phyloP scores from a whole-genome alignment of 495 filamentous ascomycete species.

The Penicillium samsonianum region DNA sequence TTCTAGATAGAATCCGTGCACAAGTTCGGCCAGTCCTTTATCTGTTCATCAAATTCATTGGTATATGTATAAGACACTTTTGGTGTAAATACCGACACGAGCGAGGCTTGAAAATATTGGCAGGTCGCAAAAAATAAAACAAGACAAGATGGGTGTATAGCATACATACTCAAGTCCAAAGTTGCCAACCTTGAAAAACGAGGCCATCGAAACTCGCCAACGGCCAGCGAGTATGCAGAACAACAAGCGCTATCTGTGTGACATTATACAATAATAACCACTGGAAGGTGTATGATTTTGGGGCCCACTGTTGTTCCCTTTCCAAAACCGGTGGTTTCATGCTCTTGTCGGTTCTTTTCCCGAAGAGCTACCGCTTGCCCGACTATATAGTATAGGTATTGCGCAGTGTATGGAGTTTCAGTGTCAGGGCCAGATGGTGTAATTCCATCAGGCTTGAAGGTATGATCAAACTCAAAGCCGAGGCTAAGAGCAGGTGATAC shows the following conservation, averaged over 20 bases:
- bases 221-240: not conserved
- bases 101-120: not conserved
- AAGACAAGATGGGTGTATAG: not conserved
- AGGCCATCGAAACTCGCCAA: not conserved
- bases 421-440: constrained; percentile 8
- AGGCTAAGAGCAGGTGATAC: constrained; percentile 19
- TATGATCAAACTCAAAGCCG: constrained; percentile 20
- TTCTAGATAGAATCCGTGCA: not conserved
- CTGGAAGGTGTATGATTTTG: constrained; percentile 32
- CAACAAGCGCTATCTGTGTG: constrained; percentile 1
- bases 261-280: constrained; percentile 32
- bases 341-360: constrained; percentile 26
- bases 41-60: constrained; percentile 1
- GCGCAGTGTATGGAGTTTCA: constrained; percentile 27
- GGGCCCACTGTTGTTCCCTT: constrained; percentile 11
- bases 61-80: constrained; percentile 6
- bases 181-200: not conserved
- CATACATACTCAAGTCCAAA: not conserved
- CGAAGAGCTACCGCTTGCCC: constrained; percentile 34
- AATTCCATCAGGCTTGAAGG: constrained; percentile 15
- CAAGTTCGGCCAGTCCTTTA: not conserved
- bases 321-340: constrained; percentile 4
- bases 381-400: constrained; percentile 29
- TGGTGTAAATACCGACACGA: not conserved
- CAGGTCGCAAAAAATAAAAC: not conserved